A percentile compares a stretch with the other conserved stretches of the same genome.
Evolutionary conservation across 2,329 filamentous ascomycete genomes (phyloP).

Genomic region (Clathrospora elynae): DNA sequence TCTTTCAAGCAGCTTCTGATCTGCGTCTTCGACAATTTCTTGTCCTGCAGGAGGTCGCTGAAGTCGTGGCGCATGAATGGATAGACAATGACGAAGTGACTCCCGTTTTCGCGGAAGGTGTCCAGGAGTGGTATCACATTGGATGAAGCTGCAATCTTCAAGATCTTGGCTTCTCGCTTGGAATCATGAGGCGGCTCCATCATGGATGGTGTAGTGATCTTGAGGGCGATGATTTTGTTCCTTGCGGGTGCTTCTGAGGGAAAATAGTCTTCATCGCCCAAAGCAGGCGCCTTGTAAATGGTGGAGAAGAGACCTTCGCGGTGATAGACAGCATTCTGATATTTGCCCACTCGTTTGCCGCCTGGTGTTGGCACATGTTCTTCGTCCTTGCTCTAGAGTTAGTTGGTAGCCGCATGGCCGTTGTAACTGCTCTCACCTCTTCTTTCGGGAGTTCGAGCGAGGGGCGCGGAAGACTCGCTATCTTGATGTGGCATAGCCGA

Average conservation of each 20-base stretch:
- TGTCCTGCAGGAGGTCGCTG: conserved; percentile 64
- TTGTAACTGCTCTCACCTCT: conserved; percentile 22
- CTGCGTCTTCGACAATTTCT: conserved; percentile 49
- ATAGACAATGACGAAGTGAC: conserved; percentile 78
- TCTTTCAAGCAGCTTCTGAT: conserved; percentile 63
- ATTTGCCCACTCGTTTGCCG: conserved; percentile 58
- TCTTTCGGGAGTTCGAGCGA: conserved; percentile 32
- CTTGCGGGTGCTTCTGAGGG: conserved; percentile 23
- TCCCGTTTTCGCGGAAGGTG: conserved; percentile 71
- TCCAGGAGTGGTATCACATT: conserved; percentile 72
- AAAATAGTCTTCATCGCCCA: conserved; percentile 42
- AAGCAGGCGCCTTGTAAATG: conserved; percentile 71
- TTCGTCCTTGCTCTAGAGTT: conserved; percentile 25
- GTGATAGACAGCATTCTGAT: conserved; percentile 61
- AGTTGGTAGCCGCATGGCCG: background rate
- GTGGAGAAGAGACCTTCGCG: conserved; percentile 77
- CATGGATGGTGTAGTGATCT: conserved; percentile 77
- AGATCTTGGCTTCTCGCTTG: conserved; percentile 75
- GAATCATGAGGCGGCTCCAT: conserved; percentile 83
- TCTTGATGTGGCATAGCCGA: conserved; percentile 31
- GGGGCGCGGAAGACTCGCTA: conserved; percentile 23
- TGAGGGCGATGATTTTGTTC: conserved; percentile 68
- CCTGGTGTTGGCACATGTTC: conserved; percentile 43
- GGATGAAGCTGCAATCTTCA: conserved; percentile 62
- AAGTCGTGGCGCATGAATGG: conserved; percentile 81